Base-by-base conservation (phyloP, 2,329 filamentous ascomycete genomes). In the Beauveria bassiana region DNA sequence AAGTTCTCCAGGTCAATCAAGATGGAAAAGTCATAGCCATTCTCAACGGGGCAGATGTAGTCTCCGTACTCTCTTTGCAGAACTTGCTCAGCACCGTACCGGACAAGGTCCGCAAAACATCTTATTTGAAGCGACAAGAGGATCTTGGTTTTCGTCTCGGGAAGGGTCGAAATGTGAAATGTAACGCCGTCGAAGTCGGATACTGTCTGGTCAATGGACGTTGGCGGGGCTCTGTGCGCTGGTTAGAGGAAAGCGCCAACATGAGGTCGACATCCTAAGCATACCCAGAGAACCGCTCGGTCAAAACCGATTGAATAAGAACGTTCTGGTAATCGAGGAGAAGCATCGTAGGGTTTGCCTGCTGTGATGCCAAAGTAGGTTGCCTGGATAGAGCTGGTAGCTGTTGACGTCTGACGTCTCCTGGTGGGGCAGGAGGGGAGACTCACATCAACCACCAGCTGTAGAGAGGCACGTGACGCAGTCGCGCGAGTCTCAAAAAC, bases 281-380 rank as follows among this genome's bases (percentile, higher is more conserved):
- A 71, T 82, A 93, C 90, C 90, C 90, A 61, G 89, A 90, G 80
- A 99, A 96, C 71, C 95, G 86, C 80, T 99, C 96, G 69, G 88
- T 96, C 67, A 99, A 85, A 68, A 99, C 86, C 70, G 93, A 93
- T 80, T 98, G 92, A 70, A 99, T 96, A 73, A 99, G 85, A 57
- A 96, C 91, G 77, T 99, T 99, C 76, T 99, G 95, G 72, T 99
- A 99, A 79, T 99, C 96, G 75, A 99, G 87, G 69, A 99, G 88
- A 80, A 99, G 87, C 95, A 88, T 88, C 65, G 72, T 86, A 75
- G 68, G 67, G 67, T 64, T 63, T 61, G 65, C 22, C 64, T 61
- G 63, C 62, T 61, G 63, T 62, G 59, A 60, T 58, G 45, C 51
- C 63, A 38, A 49, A 61, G 50, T 61, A 55, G 43, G 64, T 67